Evolutionary conservation across 139 green algal species (phyloP).

Genomic region (Zygnema circumcarinatum): DNA sequence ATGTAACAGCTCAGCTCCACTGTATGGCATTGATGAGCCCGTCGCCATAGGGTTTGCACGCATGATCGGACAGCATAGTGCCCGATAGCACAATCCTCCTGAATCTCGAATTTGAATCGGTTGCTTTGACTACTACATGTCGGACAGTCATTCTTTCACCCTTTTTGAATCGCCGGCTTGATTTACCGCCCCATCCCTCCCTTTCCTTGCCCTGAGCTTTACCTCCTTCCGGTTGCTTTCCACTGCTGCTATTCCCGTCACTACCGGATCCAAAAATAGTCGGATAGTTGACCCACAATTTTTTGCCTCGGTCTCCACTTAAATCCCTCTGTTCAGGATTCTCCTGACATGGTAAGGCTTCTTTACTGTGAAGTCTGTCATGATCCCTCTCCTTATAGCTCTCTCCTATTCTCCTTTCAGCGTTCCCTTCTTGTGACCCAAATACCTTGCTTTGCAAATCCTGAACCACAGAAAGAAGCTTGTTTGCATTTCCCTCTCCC

Average conservation of each 20-base stretch:
- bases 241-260: not conserved
- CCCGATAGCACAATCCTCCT: conserved; percentile 25
- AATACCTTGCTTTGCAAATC: not conserved
- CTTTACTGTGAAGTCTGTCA: not conserved
- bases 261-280: not conserved
- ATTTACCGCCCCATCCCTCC: not conserved
- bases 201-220: not conserved
- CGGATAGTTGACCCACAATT: not conserved
- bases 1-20: conserved; percentile 4
- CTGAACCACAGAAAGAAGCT: not conserved
- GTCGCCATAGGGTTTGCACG: conserved; percentile 26
- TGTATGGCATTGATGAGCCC: conserved; percentile 39
- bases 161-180: conserved; percentile 1
- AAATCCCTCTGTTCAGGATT: not conserved
- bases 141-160: not conserved
- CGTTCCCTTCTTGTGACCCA: not conserved
- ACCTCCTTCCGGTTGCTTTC: not conserved
- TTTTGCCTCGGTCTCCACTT: not conserved
- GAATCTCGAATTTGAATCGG: conserved; percentile 26
- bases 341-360: not conserved
- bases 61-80: conserved; percentile 35
- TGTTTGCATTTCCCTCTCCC: not conserved
- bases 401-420: not conserved
- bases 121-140: conserved; percentile 24
- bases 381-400: not conserved